phyloP scores from a whole-genome alignment of 805 yeast species.

The Maudiozyma turicensis region DNA sequence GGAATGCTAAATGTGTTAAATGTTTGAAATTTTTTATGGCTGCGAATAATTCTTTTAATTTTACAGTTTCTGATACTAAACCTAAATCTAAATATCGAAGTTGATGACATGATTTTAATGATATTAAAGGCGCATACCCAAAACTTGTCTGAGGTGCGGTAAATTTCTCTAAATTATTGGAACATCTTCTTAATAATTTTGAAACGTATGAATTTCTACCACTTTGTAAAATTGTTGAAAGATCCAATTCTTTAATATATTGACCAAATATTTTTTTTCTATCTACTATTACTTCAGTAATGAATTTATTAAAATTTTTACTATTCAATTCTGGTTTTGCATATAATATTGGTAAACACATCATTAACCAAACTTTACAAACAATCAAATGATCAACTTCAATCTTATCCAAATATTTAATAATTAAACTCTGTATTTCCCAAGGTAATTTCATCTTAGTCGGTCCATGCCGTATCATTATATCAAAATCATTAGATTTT shows the following conservation, averaged over 20 bases:
- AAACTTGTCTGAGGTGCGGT: constrained; percentile 93
- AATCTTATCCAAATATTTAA: constrained; percentile 16
- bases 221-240: constrained; percentile 73
- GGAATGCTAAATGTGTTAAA: constrained; percentile 73
- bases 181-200: constrained; percentile 67
- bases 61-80: constrained; percentile 83
- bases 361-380: constrained; percentile 47
- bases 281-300: constrained; percentile 48
- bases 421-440: constrained; percentile 38
- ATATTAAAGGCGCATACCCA: constrained; percentile 82
- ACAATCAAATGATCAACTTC: constrained; percentile 44
- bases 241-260: constrained; percentile 56
- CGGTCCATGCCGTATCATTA: background rate
- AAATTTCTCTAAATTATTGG: constrained; percentile 52
- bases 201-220: constrained; percentile 91
- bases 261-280: constrained; percentile 43
- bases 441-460: constrained; percentile 34
- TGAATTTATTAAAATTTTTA: constrained; percentile 61
- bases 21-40: constrained; percentile 55
- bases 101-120: constrained; percentile 59
- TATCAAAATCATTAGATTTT: background rate
- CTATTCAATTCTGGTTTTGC: constrained; percentile 52
- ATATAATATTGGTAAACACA: constrained; percentile 60
- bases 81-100: constrained; percentile 66
- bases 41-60: constrained; percentile 65